Conservation (phyloP, 768 basidiomycete genomes). For the Boletales sp. region DNA sequence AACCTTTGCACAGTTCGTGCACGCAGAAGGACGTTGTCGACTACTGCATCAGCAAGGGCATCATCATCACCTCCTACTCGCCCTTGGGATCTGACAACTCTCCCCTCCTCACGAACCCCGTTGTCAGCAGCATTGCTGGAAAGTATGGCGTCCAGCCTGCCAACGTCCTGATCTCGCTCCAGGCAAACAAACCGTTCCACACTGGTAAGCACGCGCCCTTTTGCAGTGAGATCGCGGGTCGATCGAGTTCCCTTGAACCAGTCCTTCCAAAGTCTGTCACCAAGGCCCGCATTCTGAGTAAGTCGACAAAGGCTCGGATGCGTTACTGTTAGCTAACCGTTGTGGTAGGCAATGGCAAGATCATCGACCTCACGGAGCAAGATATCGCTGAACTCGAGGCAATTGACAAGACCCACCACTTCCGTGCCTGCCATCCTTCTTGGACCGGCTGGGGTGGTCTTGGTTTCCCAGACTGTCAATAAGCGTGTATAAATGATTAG, state of each 20-base stretch:
- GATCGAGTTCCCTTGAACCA: constrained; percentile 6
- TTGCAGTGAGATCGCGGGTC: not conserved
- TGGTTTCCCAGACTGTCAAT: constrained; percentile 52
- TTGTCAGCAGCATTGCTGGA: constrained; percentile 56
- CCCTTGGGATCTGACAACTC: constrained; percentile 69
- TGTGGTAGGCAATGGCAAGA: constrained; percentile 43
- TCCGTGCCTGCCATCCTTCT: constrained; percentile 59
- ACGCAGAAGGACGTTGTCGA: constrained; percentile 61
- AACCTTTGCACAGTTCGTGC: constrained; percentile 43
- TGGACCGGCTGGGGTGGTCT: constrained; percentile 61
- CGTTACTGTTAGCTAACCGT: not conserved
- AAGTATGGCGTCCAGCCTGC: constrained; percentile 56
- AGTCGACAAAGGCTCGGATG: constrained; percentile 10
- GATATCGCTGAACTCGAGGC: constrained; percentile 53
- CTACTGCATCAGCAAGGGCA: constrained; percentile 57
- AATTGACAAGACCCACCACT: constrained; percentile 55
- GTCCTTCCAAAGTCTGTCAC: constrained; percentile 79
- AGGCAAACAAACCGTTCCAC: constrained; percentile 60
- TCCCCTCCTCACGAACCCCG: constrained; percentile 55
- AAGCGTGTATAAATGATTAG: not conserved
- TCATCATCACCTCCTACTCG: constrained; percentile 70
- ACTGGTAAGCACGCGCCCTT: constrained; percentile 33
- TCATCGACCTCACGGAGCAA: constrained; percentile 57
- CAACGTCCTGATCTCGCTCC: constrained; percentile 64
- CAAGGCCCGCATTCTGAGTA: constrained; percentile 52